Evolutionary conservation across 306 rosid species (phyloP).

Genomic region (Cicer pinnatifidum): DNA sequence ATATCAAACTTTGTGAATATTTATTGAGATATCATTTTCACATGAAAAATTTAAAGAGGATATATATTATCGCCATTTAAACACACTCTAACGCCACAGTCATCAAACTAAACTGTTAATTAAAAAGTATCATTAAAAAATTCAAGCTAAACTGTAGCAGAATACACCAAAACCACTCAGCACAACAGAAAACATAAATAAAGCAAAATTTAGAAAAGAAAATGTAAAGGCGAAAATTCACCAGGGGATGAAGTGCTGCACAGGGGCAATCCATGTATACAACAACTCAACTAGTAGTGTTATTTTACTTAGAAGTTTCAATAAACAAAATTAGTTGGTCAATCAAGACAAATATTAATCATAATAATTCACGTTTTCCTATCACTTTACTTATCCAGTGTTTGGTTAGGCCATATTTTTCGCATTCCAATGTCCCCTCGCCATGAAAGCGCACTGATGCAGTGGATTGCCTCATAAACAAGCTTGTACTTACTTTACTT

Average conservation of each 20-base stretch:
- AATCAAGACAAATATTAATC: not conserved
- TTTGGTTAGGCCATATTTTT: no score
- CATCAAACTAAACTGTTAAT: not conserved
- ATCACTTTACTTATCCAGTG: not conserved
- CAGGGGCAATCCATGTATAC: not conserved
- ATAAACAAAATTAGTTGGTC: not conserved
- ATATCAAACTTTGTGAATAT: no score
- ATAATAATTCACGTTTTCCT: not conserved
- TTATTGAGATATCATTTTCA: no score
- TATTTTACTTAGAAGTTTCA: constrained; percentile 5
- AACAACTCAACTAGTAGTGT: not conserved
- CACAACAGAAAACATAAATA: no score
- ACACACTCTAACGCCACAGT: not conserved
- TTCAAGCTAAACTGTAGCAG: no score
- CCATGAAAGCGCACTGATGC: no score
- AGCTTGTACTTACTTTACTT: not conserved
- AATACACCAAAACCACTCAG: no score
- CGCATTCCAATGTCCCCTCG: no score
- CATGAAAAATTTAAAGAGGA: no score
- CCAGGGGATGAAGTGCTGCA: not conserved
- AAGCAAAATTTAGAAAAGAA: not conserved
- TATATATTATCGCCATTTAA: not conserved
- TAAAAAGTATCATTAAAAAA: no score
- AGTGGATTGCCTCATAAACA: no score
- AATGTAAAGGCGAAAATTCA: not conserved